Percentiles rank a stretch among this genome's conserved stretches.
These are phyloP conservation scores for Cladosporium sphaerospermum DNA, from an alignment of 2,329 filamentous ascomycete species.

Conservation along the genomic window DNA sequence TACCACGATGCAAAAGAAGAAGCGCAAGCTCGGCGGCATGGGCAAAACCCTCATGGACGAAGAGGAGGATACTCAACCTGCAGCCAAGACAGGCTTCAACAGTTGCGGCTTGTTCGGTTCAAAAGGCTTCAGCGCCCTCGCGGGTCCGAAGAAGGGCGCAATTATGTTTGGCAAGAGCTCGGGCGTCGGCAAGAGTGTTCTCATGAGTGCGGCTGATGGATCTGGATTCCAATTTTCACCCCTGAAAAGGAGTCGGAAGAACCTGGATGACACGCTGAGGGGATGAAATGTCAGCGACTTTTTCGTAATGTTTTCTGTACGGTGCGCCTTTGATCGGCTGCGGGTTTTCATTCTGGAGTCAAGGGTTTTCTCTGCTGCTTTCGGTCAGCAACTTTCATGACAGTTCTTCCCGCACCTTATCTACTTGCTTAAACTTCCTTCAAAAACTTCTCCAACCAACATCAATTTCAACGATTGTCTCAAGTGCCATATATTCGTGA, in stretches of 20 bases:
- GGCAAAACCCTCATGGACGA: conserved; percentile 36
- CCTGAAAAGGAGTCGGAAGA: conserved; percentile 29
- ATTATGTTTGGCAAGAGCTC: conserved; percentile 19
- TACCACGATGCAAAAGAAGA: conserved; percentile 29
- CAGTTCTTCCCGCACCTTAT: neutral
- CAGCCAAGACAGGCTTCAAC: conserved; percentile 21
- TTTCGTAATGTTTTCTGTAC: conserved; percentile 9
- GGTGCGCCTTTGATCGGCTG: neutral
- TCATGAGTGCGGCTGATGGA: conserved; percentile 28
- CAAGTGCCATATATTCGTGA: no score
- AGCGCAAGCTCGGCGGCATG: conserved; percentile 31
- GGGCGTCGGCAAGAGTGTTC: conserved; percentile 22
- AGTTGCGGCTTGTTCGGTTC: conserved; percentile 23
- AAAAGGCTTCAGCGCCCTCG: conserved; percentile 28
- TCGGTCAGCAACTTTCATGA: neutral
- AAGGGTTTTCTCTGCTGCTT: neutral
- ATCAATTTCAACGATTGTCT: no score
- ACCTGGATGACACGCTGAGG: conserved; percentile 29
- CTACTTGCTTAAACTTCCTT: neutral
- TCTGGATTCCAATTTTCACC: conserved; percentile 34
- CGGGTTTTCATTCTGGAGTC: neutral
- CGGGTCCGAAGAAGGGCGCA: conserved; percentile 23
- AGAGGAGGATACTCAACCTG: conserved; percentile 28
- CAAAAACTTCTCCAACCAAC: neutral
- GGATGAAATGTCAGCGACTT: conserved; percentile 11